Evolutionary conservation across 306 rosid genomes (phyloP).

Genomic region (Cucurbita argyrosperma): DNA sequence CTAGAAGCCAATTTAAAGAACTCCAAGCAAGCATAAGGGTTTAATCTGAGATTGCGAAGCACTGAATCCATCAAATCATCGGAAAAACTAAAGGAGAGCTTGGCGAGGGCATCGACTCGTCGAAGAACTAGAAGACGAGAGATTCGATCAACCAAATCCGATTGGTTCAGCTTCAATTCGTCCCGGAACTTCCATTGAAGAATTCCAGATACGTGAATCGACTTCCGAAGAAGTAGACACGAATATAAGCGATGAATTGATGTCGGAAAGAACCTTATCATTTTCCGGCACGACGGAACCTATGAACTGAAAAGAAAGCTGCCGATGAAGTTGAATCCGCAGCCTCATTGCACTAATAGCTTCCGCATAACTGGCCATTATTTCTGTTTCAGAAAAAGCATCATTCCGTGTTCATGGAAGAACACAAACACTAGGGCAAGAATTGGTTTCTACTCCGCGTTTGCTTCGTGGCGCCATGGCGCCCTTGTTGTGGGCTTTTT

Average conservation of each 20-base stretch:
- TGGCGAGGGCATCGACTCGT: conserved; percentile 36
- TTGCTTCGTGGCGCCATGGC: neutral
- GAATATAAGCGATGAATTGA: conserved; percentile 4
- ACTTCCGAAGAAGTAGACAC: conserved; percentile 8
- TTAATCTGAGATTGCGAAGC: conserved; percentile 49
- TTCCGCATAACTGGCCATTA: neutral
- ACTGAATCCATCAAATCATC: conserved; percentile 54
- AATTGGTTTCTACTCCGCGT: neutral
- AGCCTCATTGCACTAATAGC: neutral
- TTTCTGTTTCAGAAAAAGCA: neutral
- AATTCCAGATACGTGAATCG: conserved; percentile 24
- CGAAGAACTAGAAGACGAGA: conserved; percentile 52
- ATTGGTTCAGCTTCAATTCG: conserved; percentile 31
- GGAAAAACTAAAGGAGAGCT: conserved; percentile 37
- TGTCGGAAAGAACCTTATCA: conserved; percentile 13
- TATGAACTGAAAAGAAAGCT: neutral
- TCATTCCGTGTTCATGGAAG: neutral
- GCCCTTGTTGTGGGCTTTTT: neutral
- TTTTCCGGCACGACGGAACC: neutral
- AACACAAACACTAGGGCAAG: neutral
- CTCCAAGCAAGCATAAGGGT: conserved; percentile 41
- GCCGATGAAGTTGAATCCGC: neutral
- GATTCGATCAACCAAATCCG: conserved; percentile 41
- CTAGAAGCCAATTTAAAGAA: conserved; percentile 44
- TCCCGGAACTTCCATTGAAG: conserved; percentile 54